Evolutionary conservation across 2,329 filamentous ascomycete species (phyloP), one percentile per base, ranked within the genome.

Genomic region (Pseudogymnoascus sp.): DNA sequence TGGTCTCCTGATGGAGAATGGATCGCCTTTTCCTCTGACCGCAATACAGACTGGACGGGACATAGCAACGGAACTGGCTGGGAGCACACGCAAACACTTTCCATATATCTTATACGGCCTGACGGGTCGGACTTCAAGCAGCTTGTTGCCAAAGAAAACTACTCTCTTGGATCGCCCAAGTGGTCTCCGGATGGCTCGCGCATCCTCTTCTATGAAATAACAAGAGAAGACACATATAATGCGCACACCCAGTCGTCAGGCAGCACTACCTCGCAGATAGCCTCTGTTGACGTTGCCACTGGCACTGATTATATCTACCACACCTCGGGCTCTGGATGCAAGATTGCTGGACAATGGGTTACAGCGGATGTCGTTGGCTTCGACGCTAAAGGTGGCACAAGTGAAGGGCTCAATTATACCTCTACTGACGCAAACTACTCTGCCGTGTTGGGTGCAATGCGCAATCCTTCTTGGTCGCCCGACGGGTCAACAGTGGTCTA

Each of bases 1-100:
- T 77, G 75, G 75, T 76, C 74, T 0, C 75, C 76, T 0, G 70
- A 77, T 40, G 75, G 76, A 18, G 62, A 76, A 61, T 77, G 74
- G 73, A 68, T 78, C 60, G 72, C 70, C 2, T 77, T 78, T 61
- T 70, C 70, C 10, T 78, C 75, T 1, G 75, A 78, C 58, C 72
- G 73, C 29, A 77, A 77, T 60, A 77, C 75, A 1, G 67, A 68
- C 13, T 78, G 75, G 76, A 70, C 69, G 3, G 76, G 76, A 0
- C 75, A 78, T 61, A 72, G 73, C 10, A 71, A 74, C 60, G 72
- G 75, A 15, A 70, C 72, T 4, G 68, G 76, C 29, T 77, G 76
- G 76, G 71, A 77, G 61, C 75, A 77, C 58, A 68, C 75, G 0
- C 76, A 78, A 62, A 68, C 70, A 15, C 68, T 78, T 2, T 74